Percentiles rank a stretch among this genome's conserved stretches.
phyloP scores from a whole-genome alignment of 208 protist genomes.

The Blastocrithidia nonstop region DNA sequence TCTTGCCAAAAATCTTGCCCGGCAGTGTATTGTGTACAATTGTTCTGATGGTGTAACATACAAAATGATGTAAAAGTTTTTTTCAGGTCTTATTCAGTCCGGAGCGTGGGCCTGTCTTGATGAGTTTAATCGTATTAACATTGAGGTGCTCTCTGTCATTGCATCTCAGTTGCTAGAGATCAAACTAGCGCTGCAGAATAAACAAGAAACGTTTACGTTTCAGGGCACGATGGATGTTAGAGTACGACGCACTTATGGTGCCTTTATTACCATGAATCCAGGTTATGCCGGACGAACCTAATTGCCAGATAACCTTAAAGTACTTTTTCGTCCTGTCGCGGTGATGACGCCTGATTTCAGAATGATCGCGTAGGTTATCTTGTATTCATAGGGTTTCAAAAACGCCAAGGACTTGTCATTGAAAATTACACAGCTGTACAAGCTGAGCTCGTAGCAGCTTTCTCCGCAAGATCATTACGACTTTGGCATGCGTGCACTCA shows the following conservation, averaged over 20 bases:
- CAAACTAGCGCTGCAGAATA: slow-evolving; percentile 87
- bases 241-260: slow-evolving; percentile 88
- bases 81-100: slow-evolving; percentile 91
- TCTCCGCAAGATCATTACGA: slow-evolving; percentile 96
- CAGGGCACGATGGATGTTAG: slow-evolving; percentile 90
- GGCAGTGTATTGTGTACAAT: slow-evolving; percentile 96
- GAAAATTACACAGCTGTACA: slow-evolving; percentile 98
- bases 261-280: slow-evolving; percentile 99
- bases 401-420: slow-evolving; percentile 89
- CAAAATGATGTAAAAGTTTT: slow-evolving; percentile 98
- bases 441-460: slow-evolving; percentile 96
- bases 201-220: slow-evolving; percentile 84
- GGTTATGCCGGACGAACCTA: slow-evolving; percentile 98
- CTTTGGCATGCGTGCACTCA: slow-evolving; percentile 97
- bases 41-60: slow-evolving; percentile 95
- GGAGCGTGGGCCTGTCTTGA: slow-evolving; percentile 98
- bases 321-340: slow-evolving; percentile 94
- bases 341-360: slow-evolving; percentile 97
- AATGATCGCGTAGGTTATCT: slow-evolving; percentile 96
- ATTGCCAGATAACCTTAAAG: slow-evolving; percentile 97
- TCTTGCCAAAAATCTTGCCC: slow-evolving; percentile 91
- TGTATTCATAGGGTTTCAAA: slow-evolving; percentile 96
- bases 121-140: slow-evolving; percentile 98
- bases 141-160: slow-evolving; percentile 97
- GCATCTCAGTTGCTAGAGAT: slow-evolving; percentile 94